Evolutionary conservation across 2,329 filamentous ascomycete species (phyloP), one percentile per base, ranked within the genome.

Genomic region (Diatrype stigma): DNA sequence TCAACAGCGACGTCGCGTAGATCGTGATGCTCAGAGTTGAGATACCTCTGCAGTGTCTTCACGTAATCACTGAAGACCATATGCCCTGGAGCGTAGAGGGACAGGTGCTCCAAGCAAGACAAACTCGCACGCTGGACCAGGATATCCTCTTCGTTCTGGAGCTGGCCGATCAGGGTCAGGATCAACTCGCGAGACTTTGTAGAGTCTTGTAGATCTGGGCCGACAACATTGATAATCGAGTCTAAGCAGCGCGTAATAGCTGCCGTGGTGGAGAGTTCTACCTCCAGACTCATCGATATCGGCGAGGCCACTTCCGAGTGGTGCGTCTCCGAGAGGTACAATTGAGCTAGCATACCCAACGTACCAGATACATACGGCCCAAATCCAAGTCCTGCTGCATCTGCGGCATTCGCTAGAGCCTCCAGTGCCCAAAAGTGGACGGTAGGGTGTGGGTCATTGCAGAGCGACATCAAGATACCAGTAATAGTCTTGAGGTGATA

Each of bases 341-440:
- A 78, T 63, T 96, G 93, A 19, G 91, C 91, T 19, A 97, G 79
- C 86, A 99, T 95, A 3, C 93, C 94, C 19, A 99, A 79, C 0
- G 91, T 92, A 61, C 90, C 90, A 0, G 90, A 87, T 19, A 96
- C 92, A 62, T 93, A 96, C 34, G 85, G 84, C 0, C 92, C 91
- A 68, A 96, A 99, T 23, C 90, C 93, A 51, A 99, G 75, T 0
- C 94, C 94, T 2, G 94, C 92, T 11, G 93, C 94, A 63, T 96
- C 93, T 2, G 93, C 89, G 12, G 96, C 91, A 48, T 89, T 79
- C 2, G 89, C 86, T 28, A 99, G 71, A 10, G 90, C 93, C 66
- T 96, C 91, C 42, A 99, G 75, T 2, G 95, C 93, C 91, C 92
- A 97, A 66, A 93, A 96, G 69, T 99, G 94, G 8, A 99, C 94